Base-by-base conservation (phyloP, 495 filamentous ascomycete species). In the Patellaria atrata region DNA sequence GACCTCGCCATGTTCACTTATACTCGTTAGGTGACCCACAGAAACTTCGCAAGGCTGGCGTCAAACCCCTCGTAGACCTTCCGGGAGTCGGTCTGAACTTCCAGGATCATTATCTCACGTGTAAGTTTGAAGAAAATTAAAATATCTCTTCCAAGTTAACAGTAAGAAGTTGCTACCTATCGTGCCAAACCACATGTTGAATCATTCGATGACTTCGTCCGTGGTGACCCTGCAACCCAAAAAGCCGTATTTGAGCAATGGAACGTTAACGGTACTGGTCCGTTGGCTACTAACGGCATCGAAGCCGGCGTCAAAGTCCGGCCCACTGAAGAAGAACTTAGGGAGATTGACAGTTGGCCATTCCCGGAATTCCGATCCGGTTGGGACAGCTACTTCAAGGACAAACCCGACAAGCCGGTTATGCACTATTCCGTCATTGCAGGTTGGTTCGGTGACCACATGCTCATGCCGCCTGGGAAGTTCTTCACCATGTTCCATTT, bases 401-500 rank as follows among this genome's bases (percentile, higher is more conserved):
- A 84, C 47, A 82, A 83, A 58, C 77, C 78, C 0, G 80, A 86
- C 55, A 85, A 85, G 63, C 82, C 82, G 0, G 79, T 86, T 21
- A 84, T 86, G 80, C 79, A 84, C 44, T 60, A 60, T 50, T 53
- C 48, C 31, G 47, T 47, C 35, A 59, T 59, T 37, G 42, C 54
- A 14, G 56, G 56, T 12, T 57, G 54, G 60, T 53, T 47, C 21
- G 42, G 40, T 18, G 48, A 56, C 30, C 45, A 50, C 43, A 56
- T 57, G 56, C 45, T 51, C 37, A 54, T 59, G 54, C 78, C 77
- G 0, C 68, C 74, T 3, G 79, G 79, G 27, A 82, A 84, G 40
- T 85, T 84, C 65, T 84, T 84, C 62, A 78, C 71, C 40, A 85
- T 85, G 79, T 85, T 85, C 65, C 77, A 84, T 48, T 84, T 85